Evolutionary conservation across 345 rosid genomes (phyloP).

Genomic region (Acer saccharum): DNA sequence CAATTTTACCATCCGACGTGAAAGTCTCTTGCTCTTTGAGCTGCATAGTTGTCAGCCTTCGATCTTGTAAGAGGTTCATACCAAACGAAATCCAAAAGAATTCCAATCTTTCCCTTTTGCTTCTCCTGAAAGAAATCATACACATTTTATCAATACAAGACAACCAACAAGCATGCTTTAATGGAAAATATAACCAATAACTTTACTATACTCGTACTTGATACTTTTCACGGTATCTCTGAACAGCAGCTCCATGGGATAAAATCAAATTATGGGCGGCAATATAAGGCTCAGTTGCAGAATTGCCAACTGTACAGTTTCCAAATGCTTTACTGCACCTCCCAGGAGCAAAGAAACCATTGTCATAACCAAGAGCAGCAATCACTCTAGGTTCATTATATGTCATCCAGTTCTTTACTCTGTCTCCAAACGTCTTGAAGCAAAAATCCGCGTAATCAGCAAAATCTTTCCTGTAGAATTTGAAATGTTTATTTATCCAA

Average conservation of each 20-base stretch:
- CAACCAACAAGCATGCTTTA: background rate
- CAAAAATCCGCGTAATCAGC: constrained; percentile 93
- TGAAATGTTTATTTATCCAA: background rate
- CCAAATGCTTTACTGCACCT: constrained; percentile 89
- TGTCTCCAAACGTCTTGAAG: constrained; percentile 79
- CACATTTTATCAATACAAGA: background rate
- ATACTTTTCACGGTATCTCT: constrained; percentile 81
- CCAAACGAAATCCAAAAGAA: constrained; percentile 92
- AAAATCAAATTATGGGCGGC: constrained; percentile 85
- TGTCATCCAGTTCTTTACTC: constrained; percentile 98
- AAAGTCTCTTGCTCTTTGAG: constrained; percentile 96
- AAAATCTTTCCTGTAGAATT: constrained; percentile 68
- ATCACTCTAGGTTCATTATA: constrained; percentile 94
- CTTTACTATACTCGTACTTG: constrained; percentile 46
- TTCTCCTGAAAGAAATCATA: constrained; percentile 45
- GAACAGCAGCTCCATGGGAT: constrained; percentile 79
- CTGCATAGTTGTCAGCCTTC: constrained; percentile 82
- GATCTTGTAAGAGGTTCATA: constrained; percentile 92
- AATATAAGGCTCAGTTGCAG: constrained; percentile 89
- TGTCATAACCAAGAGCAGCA: constrained; percentile 90
- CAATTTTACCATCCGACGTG: constrained; percentile 83
- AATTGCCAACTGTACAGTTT: constrained; percentile 78
- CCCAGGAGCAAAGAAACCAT: constrained; percentile 79
- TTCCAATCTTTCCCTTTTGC: constrained; percentile 91
- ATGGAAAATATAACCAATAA: constrained; percentile 6